Conservation (phyloP, 2,329 filamentous ascomycete genomes). For the Passalora sequoiae region DNA sequence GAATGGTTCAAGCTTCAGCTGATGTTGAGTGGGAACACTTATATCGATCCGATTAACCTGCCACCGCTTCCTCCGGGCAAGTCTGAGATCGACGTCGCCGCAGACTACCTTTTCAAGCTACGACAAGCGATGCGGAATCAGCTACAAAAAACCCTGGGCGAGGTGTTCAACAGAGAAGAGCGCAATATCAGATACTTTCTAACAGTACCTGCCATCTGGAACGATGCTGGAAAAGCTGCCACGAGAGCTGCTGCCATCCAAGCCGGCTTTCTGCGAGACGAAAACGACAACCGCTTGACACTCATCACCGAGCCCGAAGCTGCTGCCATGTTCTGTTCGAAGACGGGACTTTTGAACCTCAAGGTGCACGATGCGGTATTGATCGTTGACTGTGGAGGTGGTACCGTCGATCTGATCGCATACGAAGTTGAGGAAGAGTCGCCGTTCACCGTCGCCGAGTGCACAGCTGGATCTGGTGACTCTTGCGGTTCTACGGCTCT, state of each 20-base stretch:
- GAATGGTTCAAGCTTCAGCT: conserved; percentile 99
- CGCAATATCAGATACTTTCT: conserved; percentile 97
- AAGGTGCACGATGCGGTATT: conserved; percentile 98
- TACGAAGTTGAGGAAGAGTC: conserved; percentile 98
- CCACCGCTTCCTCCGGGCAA: conserved; percentile 95
- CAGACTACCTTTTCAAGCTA: conserved; percentile 97
- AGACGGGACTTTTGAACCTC: conserved; percentile 89
- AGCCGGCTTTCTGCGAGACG: conserved; percentile 90
- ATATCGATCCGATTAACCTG: conserved; percentile 98
- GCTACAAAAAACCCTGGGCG: conserved; percentile 90
- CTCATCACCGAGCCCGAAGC: conserved; percentile 95
- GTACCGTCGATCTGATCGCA: conserved; percentile 96
- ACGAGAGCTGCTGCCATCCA: conserved; percentile 94
- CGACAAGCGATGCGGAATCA: conserved; percentile 95
- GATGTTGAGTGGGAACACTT: conserved; percentile 97
- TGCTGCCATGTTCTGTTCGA: conserved; percentile 94
- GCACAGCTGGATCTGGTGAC: conserved; percentile 93
- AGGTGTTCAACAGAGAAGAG: conserved; percentile 97
- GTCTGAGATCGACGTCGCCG: conserved; percentile 98
- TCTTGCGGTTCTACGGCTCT: conserved; percentile 97
- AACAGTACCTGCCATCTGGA: conserved; percentile 99
- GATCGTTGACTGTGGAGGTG: conserved; percentile 97
- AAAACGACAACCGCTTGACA: conserved; percentile 94
- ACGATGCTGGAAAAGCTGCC: conserved; percentile 95
- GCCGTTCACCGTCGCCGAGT: conserved; percentile 94